These are phyloP conservation scores for Macrolepiota fuliginosa DNA, from an alignment of 768 basidiomycete genomes.

Conservation along the genomic window DNA sequence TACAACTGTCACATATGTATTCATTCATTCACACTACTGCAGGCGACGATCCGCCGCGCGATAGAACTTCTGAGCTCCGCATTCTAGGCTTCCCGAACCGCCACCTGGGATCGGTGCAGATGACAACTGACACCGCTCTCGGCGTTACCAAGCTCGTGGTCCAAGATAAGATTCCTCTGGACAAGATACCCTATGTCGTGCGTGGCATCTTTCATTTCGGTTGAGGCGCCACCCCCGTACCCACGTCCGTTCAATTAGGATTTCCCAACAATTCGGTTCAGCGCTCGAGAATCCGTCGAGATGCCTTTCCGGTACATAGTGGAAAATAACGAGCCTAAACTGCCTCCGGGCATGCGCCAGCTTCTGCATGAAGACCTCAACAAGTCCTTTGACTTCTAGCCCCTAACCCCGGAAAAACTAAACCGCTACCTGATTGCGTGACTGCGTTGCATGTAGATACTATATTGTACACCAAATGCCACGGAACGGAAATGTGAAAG, in stretches of 20 bases:
- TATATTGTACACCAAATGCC: constrained; percentile 8
- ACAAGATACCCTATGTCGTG: constrained; percentile 73
- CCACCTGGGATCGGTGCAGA: constrained; percentile 85
- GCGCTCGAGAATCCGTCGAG: constrained; percentile 85
- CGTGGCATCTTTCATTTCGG: constrained; percentile 20
- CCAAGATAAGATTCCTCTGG: constrained; percentile 68
- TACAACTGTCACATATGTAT: neutral
- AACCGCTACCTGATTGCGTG: neutral
- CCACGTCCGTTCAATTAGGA: constrained; percentile 47
- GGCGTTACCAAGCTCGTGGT: constrained; percentile 87
- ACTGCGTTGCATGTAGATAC: neutral
- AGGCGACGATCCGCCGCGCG: constrained; percentile 96
- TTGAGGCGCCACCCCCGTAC: neutral
- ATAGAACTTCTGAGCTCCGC: constrained; percentile 88
- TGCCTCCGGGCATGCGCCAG: constrained; percentile 90
- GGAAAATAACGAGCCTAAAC: constrained; percentile 55
- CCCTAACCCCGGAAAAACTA: constrained; percentile 24
- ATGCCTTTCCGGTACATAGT: constrained; percentile 90
- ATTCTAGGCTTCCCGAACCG: constrained; percentile 83
- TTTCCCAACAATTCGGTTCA: constrained; percentile 88
- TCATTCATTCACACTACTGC: constrained; percentile 13
- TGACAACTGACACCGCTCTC: constrained; percentile 98
- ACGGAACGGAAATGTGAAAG: constrained; percentile 1
- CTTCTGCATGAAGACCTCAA: constrained; percentile 85
- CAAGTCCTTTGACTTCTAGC: constrained; percentile 77